Conservation (phyloP, 805 yeast species). For the Candida corydali region DNA sequence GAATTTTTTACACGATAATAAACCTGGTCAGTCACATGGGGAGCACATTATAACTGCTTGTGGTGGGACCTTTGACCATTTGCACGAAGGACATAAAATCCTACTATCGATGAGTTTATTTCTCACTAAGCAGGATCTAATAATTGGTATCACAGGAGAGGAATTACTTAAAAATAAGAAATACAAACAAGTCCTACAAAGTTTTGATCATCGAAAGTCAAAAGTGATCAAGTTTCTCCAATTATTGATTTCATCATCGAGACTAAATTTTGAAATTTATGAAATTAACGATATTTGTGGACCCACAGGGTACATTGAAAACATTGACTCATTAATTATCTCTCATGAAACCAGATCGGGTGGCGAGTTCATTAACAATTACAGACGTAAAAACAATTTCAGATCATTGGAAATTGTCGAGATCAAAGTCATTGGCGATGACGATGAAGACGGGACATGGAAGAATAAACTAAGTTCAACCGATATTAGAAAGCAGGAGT, state of each 20-base stretch:
- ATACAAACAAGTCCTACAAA: constrained; percentile 59
- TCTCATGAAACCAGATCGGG: constrained; percentile 79
- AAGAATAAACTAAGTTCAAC: constrained; percentile 83
- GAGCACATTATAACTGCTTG: constrained; percentile 48
- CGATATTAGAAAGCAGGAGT: constrained; percentile 48
- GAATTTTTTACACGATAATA: not conserved
- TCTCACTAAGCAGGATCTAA: constrained; percentile 49
- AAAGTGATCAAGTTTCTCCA: constrained; percentile 48
- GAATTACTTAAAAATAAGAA: constrained; percentile 71
- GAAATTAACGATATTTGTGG: constrained; percentile 87
- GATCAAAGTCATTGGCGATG: constrained; percentile 56
- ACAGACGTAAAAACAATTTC: constrained; percentile 56
- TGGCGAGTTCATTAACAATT: constrained; percentile 65
- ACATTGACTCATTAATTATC: constrained; percentile 75
- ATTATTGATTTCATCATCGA: constrained; percentile 8
- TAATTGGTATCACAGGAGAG: constrained; percentile 82
- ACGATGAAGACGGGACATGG: constrained; percentile 41
- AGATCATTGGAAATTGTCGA: constrained; percentile 34
- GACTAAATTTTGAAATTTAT: constrained; percentile 44
- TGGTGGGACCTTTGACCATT: constrained; percentile 96
- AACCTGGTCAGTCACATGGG: constrained; percentile 2
- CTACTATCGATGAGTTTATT: constrained; percentile 70
- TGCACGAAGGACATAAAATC: constrained; percentile 93
- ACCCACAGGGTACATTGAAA: constrained; percentile 75
- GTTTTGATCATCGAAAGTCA: constrained; percentile 47